Base-by-base conservation (phyloP, 1,139 yeast genomes). In the Suhomyces wounanorum region DNA sequence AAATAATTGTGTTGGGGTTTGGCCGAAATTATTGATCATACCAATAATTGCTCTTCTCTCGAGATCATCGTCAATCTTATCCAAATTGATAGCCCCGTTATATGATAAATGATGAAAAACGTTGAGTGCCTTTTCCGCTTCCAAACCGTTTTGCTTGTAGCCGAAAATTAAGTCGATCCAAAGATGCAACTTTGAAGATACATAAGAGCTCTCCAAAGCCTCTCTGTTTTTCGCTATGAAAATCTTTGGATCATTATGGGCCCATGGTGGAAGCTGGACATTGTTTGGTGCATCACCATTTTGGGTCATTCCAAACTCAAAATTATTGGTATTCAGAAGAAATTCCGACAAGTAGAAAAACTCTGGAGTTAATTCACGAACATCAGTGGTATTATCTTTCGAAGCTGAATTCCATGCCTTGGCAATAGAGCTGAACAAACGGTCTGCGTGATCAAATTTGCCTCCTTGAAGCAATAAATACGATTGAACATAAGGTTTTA, bases 91-190 rank as follows among this genome's bases (percentile, higher is more conserved):
- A 0, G 92, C 89, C 1, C 96, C 96, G 50, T 85, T 85, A 62
- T 89, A 89, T 45, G 96, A 88, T 53, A 87, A 72, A 62, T 85
- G 88, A 66, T 89, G 94, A 66, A 88, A 89, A 1, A 89, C 92
- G 64, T 89, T 89, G 25, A 85, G 70, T 0, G 87, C 69, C 3
- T 77, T 74, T 2, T 85, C 75, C 0, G 96, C 96, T 35, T 78
- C 82, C 2, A 71, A 69, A 0, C 96, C 96, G 49, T 77, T 77
- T 64, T 89, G 97, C 60, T 87, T 88, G 60, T 57, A 80, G 0
- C 97, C 97, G 75, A 89, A 89, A 0, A 89, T 70, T 49, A 89
- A 72, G 64, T 89, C 96, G 50, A 89, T 87, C 97, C 97, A 89
- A 52, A 79, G 75, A 62, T 89, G 89, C 41, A 89, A 69, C 58